Percentiles rank a stretch among this genome's conserved stretches.
Conservation (phyloP, 768 basidiomycete genomes). For the Lepiota brunneoincarnata region DNA sequence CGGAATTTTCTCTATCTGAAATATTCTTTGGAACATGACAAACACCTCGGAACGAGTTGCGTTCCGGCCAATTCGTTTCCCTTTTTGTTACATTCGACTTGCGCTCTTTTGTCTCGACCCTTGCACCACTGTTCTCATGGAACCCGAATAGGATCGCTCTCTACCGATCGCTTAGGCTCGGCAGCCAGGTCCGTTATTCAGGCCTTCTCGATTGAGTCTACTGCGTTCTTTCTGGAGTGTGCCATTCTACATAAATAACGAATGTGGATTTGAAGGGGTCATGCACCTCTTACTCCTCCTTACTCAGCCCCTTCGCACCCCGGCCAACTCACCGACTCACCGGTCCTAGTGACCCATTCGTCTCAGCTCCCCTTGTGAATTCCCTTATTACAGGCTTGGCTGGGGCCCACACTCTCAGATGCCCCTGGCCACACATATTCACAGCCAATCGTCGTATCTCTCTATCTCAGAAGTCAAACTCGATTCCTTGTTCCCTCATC, state of each 20-base stretch:
- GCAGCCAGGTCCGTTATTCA: constrained; percentile 1
- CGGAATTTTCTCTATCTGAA: background rate
- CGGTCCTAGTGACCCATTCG: background rate
- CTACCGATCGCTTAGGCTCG: background rate
- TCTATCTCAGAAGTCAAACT: constrained; percentile 15
- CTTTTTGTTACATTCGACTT: constrained; percentile 7
- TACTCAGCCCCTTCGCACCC: background rate
- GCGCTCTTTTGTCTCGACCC: constrained; percentile 10
- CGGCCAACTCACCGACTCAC: background rate
- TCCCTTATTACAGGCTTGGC: background rate
- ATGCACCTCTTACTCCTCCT: background rate
- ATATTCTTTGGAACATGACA: background rate
- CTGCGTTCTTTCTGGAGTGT: background rate
- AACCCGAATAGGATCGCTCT: constrained; percentile 5
- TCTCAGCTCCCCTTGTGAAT: background rate
- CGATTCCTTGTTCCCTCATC: constrained; percentile 23
- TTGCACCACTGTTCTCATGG: constrained; percentile 2
- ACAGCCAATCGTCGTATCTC: constrained; percentile 5
- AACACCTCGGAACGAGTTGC: constrained; percentile 1
- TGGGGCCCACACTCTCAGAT: background rate
- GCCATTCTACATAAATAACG: background rate
- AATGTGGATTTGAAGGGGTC: background rate
- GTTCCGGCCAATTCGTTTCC: background rate
- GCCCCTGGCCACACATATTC: background rate
- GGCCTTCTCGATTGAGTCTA: background rate